These are phyloP conservation scores for Diaporthe helianthi DNA, from an alignment of 2,329 filamentous ascomycete genomes.

Conservation along the genomic window DNA sequence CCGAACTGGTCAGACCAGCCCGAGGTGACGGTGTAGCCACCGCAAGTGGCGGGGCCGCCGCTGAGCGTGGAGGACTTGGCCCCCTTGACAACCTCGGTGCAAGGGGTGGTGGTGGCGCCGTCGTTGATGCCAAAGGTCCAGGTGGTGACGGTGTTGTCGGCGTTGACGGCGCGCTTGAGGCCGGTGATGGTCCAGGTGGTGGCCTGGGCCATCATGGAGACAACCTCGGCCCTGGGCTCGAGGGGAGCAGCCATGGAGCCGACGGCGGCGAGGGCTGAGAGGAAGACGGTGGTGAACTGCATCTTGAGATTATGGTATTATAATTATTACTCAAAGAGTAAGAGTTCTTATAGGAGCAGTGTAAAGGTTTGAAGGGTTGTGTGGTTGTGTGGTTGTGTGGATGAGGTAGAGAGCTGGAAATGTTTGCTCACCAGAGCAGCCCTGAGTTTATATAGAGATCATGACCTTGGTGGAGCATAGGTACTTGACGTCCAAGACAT, in stretches of 20 bases:
- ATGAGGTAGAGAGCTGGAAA: slow-evolving; percentile 2
- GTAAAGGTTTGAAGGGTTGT: neutral
- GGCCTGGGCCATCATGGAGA: slow-evolving; percentile 41
- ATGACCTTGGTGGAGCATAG: neutral
- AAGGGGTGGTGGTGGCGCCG: slow-evolving; percentile 42
- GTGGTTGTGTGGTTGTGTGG: neutral
- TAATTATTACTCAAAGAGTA: neutral
- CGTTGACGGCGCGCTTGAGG: slow-evolving; percentile 49
- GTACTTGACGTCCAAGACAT: slow-evolving; percentile 7
- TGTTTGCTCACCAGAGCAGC: neutral
- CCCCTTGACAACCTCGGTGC: slow-evolving; percentile 44
- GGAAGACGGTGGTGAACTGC: slow-evolving; percentile 44
- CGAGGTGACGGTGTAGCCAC: slow-evolving; percentile 57
- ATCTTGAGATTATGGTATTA: slow-evolving; percentile 41
- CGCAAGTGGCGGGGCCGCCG: slow-evolving; percentile 49
- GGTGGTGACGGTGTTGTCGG: slow-evolving; percentile 47
- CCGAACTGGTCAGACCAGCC: slow-evolving; percentile 66
- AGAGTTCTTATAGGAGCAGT: neutral
- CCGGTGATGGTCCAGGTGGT: slow-evolving; percentile 49
- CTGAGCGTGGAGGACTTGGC: slow-evolving; percentile 48
- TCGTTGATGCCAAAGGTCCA: slow-evolving; percentile 52
- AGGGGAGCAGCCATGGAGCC: slow-evolving; percentile 40
- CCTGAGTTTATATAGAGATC: slow-evolving; percentile 22
- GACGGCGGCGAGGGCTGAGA: slow-evolving; percentile 40
- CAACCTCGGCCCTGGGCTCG: slow-evolving; percentile 37